phyloP scores from a whole-genome alignment of 202 grass and related monocot species.

The Alloteropsis angusta region DNA sequence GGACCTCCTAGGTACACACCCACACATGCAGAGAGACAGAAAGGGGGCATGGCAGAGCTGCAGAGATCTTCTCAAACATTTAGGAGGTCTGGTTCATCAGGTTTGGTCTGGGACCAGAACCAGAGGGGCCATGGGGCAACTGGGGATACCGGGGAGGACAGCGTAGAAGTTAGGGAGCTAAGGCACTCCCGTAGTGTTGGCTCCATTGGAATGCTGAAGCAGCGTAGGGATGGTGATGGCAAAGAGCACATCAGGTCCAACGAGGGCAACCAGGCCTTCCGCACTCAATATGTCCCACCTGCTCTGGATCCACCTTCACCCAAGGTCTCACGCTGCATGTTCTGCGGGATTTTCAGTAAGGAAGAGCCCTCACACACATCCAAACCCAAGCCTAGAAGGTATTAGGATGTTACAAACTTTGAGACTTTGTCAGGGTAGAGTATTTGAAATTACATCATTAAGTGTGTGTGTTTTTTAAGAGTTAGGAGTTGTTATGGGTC shows the following conservation, averaged over 20 bases:
- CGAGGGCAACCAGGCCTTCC: conserved; percentile 8
- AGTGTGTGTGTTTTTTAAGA: neutral
- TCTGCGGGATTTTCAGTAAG: conserved; percentile 36
- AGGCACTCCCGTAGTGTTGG: conserved; percentile 27
- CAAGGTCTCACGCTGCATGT: conserved; percentile 33
- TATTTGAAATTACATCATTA: neutral
- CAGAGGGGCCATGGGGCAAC: conserved; percentile 18
- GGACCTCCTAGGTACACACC: neutral
- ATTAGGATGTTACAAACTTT: neutral
- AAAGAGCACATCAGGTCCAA: neutral
- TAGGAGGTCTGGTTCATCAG: conserved; percentile 51
- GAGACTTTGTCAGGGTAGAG: neutral
- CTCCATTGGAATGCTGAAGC: neutral
- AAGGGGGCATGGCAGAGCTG: conserved; percentile 32
- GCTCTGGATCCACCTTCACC: conserved; percentile 42
- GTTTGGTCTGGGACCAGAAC: conserved; percentile 40
- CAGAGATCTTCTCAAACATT: conserved; percentile 58
- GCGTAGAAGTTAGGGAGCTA: conserved; percentile 22
- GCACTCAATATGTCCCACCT: conserved; percentile 11
- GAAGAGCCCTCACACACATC: conserved; percentile 2
- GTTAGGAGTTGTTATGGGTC: neutral
- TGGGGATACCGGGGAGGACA: conserved; percentile 7
- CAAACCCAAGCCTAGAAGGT: conserved; percentile 24
- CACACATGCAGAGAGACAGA: neutral
- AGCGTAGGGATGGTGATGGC: neutral